Evolutionary conservation across 169 alveolate species (phyloP).

Genomic region (Cryptosporidium tyzzeri): DNA sequence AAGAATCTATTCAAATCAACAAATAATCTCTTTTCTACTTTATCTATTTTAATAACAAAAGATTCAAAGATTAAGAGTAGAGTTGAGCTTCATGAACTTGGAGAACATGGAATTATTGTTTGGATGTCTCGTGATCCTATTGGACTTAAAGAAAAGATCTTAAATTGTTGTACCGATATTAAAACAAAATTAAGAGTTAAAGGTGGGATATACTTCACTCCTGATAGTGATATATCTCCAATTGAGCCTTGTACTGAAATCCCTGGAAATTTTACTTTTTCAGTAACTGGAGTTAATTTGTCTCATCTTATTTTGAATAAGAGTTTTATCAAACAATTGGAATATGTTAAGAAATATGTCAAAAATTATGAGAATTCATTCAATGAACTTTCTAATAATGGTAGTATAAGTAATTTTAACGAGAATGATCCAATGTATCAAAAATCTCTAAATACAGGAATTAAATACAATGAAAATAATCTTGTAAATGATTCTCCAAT

Average conservation of each 20-base stretch:
- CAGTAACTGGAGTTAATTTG: conserved; percentile 51
- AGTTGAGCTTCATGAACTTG: conserved; percentile 42
- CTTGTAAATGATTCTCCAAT: not conserved
- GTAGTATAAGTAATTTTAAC: not conserved
- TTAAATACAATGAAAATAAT: not conserved
- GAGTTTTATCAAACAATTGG: conserved; percentile 10
- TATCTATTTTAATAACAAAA: conserved; percentile 12
- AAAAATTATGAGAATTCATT: not conserved
- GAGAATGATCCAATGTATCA: not conserved
- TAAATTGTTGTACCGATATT: conserved; percentile 8
- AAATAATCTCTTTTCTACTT: conserved; percentile 37
- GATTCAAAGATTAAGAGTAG: conserved; percentile 21
- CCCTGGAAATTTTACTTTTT: conserved; percentile 49
- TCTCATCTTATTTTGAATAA: conserved; percentile 26
- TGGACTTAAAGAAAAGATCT: conserved; percentile 26
- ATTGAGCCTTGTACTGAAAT: conserved; percentile 72
- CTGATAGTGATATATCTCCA: conserved; percentile 60
- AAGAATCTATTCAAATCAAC: conserved; percentile 47
- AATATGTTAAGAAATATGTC: conserved; percentile 17
- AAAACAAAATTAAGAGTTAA: conserved; percentile 41
- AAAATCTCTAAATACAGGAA: not conserved
- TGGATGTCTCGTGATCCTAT: conserved; percentile 51
- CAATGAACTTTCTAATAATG: not conserved
- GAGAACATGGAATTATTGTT: conserved; percentile 50
- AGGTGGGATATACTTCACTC: conserved; percentile 74